Base-by-base conservation (phyloP, 176 grass and related monocot genomes). In the Raddia guianensis region DNA sequence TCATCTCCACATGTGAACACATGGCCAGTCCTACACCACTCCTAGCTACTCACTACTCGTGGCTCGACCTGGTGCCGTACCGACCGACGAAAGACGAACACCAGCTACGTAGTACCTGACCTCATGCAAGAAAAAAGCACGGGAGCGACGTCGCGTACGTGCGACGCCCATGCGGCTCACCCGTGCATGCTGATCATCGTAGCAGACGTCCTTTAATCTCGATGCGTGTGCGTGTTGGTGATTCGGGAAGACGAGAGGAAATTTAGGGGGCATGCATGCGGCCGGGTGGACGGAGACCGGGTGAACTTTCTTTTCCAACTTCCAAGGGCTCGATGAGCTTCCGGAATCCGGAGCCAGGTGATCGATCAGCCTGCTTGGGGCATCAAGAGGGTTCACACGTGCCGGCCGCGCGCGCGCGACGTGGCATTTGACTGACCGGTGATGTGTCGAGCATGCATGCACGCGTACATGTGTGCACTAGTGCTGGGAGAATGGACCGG, bases 361-460 rank as follows among this genome's bases (percentile, higher is more conserved):
- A 27, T 27, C 27, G 27, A 27, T 27, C 27, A 27, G 27, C 27
- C 1, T 27, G 27, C 27, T 27, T 27, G 27, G 27, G 37, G 37
- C 37, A 40, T 40, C n/a, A n/a, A n/a, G n/a, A 50, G 53, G 55
- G 68, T 82, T 82, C 79, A 82, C 68, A 81, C 69, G 35, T 66
- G 9, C 40, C 20, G 6, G 27, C 27, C 27, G 27, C 27, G 27
- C 27, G 27, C 27, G 27, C 27, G 27, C 27, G 27, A 27, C 27
- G 27, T 47, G 27, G 40, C 18, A 8, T 84, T 27, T 27, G 27
- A 27, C 27, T 69, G 63, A 77, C 74, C 12, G 42, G 34, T 9
- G 3, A n/a, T 6, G 45, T 56, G 20, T 2, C 66, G 13, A 12
- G 37, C 49, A 50, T 10, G 13, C 54, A 57, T 18, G 56, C 43